phyloP scores from a whole-genome alignment of 2,329 filamentous ascomycete genomes.

The Pseudocercospora cruenta region DNA sequence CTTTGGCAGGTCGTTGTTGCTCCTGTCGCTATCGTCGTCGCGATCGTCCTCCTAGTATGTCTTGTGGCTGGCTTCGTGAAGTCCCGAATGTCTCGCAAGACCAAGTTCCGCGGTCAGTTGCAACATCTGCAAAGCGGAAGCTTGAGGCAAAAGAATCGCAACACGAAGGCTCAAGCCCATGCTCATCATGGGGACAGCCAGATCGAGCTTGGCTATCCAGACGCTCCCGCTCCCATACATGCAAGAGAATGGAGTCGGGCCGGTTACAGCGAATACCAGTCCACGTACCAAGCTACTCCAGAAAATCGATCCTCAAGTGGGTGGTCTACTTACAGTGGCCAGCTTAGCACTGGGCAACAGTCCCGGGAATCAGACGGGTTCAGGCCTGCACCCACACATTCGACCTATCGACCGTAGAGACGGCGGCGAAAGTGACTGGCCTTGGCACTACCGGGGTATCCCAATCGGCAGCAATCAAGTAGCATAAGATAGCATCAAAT shows the following conservation, averaged over 20 bases:
- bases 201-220: background rate
- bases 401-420: background rate
- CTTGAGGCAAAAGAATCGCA: background rate
- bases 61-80: background rate
- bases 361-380: background rate
- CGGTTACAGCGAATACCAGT: conserved; percentile 7
- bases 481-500: background rate
- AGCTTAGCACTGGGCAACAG: background rate
- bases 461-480: background rate
- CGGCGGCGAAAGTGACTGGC: background rate
- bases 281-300: conserved; percentile 2
- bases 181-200: background rate
- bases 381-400: background rate
- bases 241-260: background rate
- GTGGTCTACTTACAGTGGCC: background rate
- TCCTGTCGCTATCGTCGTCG: conserved; percentile 2
- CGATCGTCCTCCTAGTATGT: background rate
- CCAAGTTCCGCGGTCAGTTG: conserved; percentile 1
- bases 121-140: conserved; percentile 5
- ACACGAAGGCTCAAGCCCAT: background rate
- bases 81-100: background rate
- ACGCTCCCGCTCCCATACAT: background rate
- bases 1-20: conserved; percentile 13
- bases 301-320: background rate
- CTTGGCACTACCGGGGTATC: background rate